These are phyloP conservation scores for Candida golubevii DNA, from an alignment of 805 yeast species.

Conservation along the genomic window DNA sequence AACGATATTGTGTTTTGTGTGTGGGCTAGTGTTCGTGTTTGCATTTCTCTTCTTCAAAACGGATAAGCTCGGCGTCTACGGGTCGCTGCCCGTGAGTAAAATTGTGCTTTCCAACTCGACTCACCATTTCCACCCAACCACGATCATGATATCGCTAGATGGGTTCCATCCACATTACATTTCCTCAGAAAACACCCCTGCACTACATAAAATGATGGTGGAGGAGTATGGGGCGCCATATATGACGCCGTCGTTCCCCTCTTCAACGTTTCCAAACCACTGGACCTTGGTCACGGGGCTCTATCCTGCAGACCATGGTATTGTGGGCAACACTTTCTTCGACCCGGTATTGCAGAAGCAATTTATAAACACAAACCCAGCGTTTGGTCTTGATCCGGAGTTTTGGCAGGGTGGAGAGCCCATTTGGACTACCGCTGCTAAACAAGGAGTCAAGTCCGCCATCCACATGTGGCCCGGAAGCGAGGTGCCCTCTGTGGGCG, in stretches of 20 bases:
- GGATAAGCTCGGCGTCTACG: background rate
- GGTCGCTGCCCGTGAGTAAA: constrained; percentile 4
- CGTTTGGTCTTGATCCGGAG: constrained; percentile 46
- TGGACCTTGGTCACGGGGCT: constrained; percentile 89
- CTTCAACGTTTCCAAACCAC: constrained; percentile 87
- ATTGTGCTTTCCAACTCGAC: constrained; percentile 55
- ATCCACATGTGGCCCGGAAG: constrained; percentile 98
- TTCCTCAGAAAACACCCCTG: constrained; percentile 62
- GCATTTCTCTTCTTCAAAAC: constrained; percentile 7
- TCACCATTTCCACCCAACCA: constrained; percentile 68
- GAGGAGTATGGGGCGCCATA: constrained; percentile 66
- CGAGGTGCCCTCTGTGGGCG: constrained; percentile 56
- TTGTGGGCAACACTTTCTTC: constrained; percentile 75
- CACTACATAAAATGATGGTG: constrained; percentile 52
- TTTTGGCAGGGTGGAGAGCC: constrained; percentile 90
- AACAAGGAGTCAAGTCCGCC: constrained; percentile 59
- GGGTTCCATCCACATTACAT: constrained; percentile 92
- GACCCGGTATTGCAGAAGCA: constrained; percentile 54
- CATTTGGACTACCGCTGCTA: constrained; percentile 72
- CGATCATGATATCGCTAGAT: constrained; percentile 74
- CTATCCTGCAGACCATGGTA: constrained; percentile 80
- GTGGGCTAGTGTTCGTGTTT: constrained; percentile 10
- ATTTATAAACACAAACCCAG: constrained; percentile 61
- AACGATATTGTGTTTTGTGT: constrained; percentile 13
- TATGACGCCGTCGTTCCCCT: constrained; percentile 84